Conservation (phyloP, 2,329 filamentous ascomycete genomes). For the Emydomyces testavorans region DNA sequence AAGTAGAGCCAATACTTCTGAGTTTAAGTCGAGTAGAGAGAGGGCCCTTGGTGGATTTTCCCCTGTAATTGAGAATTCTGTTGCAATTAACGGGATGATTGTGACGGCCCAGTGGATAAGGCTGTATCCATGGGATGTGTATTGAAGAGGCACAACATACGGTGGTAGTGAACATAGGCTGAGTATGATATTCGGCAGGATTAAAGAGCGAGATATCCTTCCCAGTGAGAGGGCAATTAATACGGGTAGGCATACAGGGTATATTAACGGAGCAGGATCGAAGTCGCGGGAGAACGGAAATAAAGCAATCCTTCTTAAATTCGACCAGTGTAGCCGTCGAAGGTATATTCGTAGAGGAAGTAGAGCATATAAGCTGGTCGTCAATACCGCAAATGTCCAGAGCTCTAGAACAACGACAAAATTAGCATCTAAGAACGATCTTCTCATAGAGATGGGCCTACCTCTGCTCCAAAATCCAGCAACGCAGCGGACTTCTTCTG, state of each 20-base stretch:
- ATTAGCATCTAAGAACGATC: background rate
- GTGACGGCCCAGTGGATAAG: conserved; percentile 69
- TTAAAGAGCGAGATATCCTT: conserved; percentile 46
- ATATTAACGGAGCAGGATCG: conserved; percentile 83
- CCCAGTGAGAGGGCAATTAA: conserved; percentile 66
- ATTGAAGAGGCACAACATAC: conserved; percentile 55
- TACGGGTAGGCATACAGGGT: conserved; percentile 65
- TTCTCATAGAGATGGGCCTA: conserved; percentile 16
- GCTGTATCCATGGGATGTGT: conserved; percentile 47
- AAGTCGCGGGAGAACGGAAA: conserved; percentile 63
- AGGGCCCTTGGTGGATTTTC: conserved; percentile 27
- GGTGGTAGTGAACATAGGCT: conserved; percentile 65
- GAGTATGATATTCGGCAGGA: conserved; percentile 74
- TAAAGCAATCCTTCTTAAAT: conserved; percentile 30
- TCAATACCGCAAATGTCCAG: conserved; percentile 23
- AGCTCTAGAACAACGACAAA: conserved; percentile 25
- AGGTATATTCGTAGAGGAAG: conserved; percentile 50
- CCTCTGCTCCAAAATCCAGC: conserved; percentile 32
- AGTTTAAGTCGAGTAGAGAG: conserved; percentile 33
- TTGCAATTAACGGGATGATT: conserved; percentile 53
- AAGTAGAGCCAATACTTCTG: conserved; percentile 52
- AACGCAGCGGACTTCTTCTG: conserved; percentile 23
- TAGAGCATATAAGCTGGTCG: conserved; percentile 26
- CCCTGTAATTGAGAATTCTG: conserved; percentile 32
- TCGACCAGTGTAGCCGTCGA: conserved; percentile 20